Evolutionary conservation across 1,139 yeast genomes (phyloP).

Genomic region (Yamadazyma friedrichii): DNA sequence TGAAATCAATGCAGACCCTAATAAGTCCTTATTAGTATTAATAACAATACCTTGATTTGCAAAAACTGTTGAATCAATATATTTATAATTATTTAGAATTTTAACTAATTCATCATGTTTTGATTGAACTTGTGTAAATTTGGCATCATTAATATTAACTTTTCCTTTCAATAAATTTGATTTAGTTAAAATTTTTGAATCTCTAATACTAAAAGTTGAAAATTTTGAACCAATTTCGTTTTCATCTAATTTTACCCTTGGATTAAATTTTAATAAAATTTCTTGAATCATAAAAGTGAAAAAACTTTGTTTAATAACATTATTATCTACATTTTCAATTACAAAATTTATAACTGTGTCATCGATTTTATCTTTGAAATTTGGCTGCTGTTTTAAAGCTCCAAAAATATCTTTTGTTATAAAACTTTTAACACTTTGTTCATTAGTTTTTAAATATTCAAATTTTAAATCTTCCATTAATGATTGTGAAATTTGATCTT

Average conservation of each 20-base stretch:
- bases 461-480: slow-evolving; percentile 22
- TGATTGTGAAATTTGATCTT: slow-evolving; percentile 19
- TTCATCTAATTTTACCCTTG: slow-evolving; percentile 20
- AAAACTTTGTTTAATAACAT: slow-evolving; percentile 10
- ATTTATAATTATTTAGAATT: slow-evolving; percentile 22
- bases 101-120: slow-evolving; percentile 27
- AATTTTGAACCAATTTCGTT: slow-evolving; percentile 24
- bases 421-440: slow-evolving; percentile 17
- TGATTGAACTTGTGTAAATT: slow-evolving; percentile 21
- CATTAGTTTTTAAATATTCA: slow-evolving; percentile 20
- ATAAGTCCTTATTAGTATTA: slow-evolving; percentile 25
- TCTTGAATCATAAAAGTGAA: slow-evolving; percentile 16
- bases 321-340: slow-evolving; percentile 14
- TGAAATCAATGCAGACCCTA: slow-evolving; percentile 30
- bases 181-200: slow-evolving; percentile 18
- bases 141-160: slow-evolving; percentile 20
- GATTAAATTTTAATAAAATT: slow-evolving; percentile 20
- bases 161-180: slow-evolving; percentile 19
- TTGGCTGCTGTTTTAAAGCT: slow-evolving; percentile 11
- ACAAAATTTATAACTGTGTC: slow-evolving; percentile 12
- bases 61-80: slow-evolving; percentile 24
- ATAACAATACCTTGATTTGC: slow-evolving; percentile 38
- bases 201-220: slow-evolving; percentile 17
- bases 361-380: slow-evolving; percentile 15
- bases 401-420: slow-evolving; percentile 21